These are phyloP conservation scores for Plenodomus lindquistii DNA, from an alignment of 2,329 filamentous ascomycete species.

Conservation along the genomic window DNA sequence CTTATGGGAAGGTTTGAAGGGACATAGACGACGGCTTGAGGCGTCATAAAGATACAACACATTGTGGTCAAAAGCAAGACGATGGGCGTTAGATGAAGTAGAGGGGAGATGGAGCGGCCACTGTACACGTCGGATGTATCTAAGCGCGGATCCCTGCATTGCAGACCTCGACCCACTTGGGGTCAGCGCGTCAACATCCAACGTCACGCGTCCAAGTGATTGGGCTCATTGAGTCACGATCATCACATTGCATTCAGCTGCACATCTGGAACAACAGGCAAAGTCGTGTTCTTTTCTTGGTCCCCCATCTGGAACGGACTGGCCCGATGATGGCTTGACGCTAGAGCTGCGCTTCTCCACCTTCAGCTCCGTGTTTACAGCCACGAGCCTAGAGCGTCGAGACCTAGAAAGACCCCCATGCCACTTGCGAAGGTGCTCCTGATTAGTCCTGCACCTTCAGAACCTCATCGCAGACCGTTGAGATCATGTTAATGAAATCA, in stretches of 20 bases:
- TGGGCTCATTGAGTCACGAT: too few relatives aligned
- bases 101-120: too few relatives aligned
- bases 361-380: constrained; percentile 2
- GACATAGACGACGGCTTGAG: too few relatives aligned
- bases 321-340: background rate
- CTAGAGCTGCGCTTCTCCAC: background rate
- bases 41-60: too few relatives aligned
- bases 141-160: background rate
- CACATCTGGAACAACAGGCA: background rate
- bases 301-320: background rate
- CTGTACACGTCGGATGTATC: too few relatives aligned
- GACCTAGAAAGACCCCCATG: background rate
- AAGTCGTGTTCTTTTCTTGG: background rate
- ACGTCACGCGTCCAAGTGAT: background rate
- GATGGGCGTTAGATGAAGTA: too few relatives aligned
- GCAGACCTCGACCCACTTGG: background rate
- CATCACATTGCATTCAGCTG: background rate
- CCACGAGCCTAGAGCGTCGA: constrained; percentile 1
- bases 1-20: too few relatives aligned
- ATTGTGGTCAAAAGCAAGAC: too few relatives aligned
- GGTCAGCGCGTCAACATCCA: background rate
- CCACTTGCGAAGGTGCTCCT: background rate
- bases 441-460: background rate
- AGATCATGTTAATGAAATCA: constrained; percentile 1
- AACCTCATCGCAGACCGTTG: background rate